Percentiles rank a stretch among this genome's conserved stretches.
These are phyloP conservation scores for Boletus rex-veris DNA, from an alignment of 768 basidiomycete genomes.

Conservation along the genomic window DNA sequence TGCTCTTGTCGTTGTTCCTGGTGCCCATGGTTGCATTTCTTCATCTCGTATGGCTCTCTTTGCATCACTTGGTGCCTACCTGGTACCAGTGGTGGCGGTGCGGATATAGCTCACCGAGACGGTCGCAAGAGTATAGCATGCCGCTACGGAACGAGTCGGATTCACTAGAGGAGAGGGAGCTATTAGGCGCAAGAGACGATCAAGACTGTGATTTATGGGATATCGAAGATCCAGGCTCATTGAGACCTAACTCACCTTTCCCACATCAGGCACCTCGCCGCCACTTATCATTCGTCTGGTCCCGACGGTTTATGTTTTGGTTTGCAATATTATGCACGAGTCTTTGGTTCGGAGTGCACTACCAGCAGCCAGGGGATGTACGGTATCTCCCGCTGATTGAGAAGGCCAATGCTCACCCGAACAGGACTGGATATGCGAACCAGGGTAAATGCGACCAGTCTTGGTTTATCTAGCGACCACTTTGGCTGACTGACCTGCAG, in stretches of 20 bases:
- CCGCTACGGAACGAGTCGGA: constrained; percentile 6
- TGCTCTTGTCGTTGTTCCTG: constrained; percentile 12
- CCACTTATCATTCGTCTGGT: not conserved
- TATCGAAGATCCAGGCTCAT: not conserved
- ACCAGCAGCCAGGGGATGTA: constrained; percentile 5
- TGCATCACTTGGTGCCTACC: not conserved
- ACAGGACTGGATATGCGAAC: constrained; percentile 13
- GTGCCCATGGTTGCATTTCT: constrained; percentile 11
- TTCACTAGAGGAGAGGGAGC: not conserved
- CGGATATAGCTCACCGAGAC: too few relatives aligned
- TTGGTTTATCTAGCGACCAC: too few relatives aligned
- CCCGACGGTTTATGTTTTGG: constrained; percentile 5
- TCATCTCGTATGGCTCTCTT: constrained; percentile 6
- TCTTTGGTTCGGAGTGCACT: constrained; percentile 4
- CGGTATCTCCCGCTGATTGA: constrained; percentile 15
- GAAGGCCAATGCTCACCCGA: constrained; percentile 10
- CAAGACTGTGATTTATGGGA: not conserved
- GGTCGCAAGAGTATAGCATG: constrained; percentile 7
- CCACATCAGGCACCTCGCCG: not conserved
- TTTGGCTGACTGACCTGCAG: not conserved
- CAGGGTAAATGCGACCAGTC: constrained; percentile 3
- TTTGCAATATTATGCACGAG: not conserved
- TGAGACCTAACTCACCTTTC: not conserved
- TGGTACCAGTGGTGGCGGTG: too few relatives aligned
- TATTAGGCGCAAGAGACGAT: not conserved